Evolutionary conservation across 2,329 filamentous ascomycete genomes (phyloP), one percentile per base, ranked within the genome.

Genomic region (Canariomyces notabilis): DNA sequence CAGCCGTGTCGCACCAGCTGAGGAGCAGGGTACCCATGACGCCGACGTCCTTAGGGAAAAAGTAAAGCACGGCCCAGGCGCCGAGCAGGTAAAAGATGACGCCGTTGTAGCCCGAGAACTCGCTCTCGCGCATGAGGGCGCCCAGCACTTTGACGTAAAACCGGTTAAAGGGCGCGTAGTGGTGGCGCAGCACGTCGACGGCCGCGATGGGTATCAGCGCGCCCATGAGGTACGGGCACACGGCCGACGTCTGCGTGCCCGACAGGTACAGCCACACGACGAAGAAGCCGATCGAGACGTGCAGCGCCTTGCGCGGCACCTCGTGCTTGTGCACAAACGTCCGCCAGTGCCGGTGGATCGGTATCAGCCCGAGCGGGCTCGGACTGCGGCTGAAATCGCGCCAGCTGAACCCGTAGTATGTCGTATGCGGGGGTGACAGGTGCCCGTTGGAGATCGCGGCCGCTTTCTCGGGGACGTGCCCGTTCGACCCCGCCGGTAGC

Each of bases 1-100:
- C 93, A 29, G 93, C 93, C 1, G 93, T 97, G 65, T 98, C 93
- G 68, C 93, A 98, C 93, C 93, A 98, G 62, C 87, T 94, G 19
- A 98, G 79, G 33, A 98, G 77, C 59, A 98, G 73, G 35, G 97
- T 85, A 51, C 86, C 83, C 73, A 97, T 85, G 39, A 95, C 85
- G 6, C 85, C 89, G 19, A 98, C 79, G 59, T 98, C 93, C 70
- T 97, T 98, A 53, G 90, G 89, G 65, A 94, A 89, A 64, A 88
- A 89, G 56, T 80, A 80, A 55, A 97, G 79, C 14, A 91, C 89
- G 23, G 83, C 76, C 82, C 89, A 96, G 21, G 89, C 84, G 46
- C 93, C 93, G 6, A 96, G 78, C 8, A 98, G 80, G 67, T 97
- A 98, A 74, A 87, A 96, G 56, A 98, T 94, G 57, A 97, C 91